Evolutionary conservation across 805 yeast species (phyloP).

Genomic region (Metschnikowia cubensis): DNA sequence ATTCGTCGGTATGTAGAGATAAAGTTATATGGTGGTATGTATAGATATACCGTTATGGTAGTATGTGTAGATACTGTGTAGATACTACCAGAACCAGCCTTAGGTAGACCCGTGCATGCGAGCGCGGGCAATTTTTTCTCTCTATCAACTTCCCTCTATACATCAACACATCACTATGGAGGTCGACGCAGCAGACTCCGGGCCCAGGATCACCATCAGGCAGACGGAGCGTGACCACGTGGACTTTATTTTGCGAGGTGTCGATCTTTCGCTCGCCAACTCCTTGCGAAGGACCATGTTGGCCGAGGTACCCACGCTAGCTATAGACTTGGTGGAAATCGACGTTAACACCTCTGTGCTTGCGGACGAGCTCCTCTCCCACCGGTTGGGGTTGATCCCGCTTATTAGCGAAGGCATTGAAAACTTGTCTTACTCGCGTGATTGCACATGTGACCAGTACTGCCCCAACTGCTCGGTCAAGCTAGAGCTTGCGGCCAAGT

Average conservation of each 20-base stretch:
- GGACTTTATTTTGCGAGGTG: slow-evolving; percentile 82
- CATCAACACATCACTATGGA: slow-evolving; percentile 19
- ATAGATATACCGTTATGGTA: too few relatives aligned
- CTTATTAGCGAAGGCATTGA: slow-evolving; percentile 81
- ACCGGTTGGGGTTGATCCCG: slow-evolving; percentile 90
- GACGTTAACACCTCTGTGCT: slow-evolving; percentile 89
- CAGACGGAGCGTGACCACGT: slow-evolving; percentile 82
- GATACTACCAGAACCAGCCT: too few relatives aligned
- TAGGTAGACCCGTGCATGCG: slow-evolving; percentile 1
- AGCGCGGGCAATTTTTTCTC: slow-evolving; percentile 6
- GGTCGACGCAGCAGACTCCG: slow-evolving; percentile 38
- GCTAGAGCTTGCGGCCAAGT: slow-evolving; percentile 78
- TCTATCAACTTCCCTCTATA: background rate
- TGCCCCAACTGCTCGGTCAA: slow-evolving; percentile 94
- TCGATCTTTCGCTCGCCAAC: slow-evolving; percentile 88
- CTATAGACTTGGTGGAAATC: slow-evolving; percentile 93
- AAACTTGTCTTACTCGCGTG: slow-evolving; percentile 80
- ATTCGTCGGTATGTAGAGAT: too few relatives aligned
- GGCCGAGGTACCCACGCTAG: slow-evolving; percentile 95
- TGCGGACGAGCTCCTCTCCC: slow-evolving; percentile 96
- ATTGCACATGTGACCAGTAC: slow-evolving; percentile 97
- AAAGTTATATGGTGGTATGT: too few relatives aligned
- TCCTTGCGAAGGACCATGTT: slow-evolving; percentile 87
- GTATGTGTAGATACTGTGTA: too few relatives aligned
- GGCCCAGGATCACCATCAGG: slow-evolving; percentile 83